A percentile compares a stretch with the other conserved stretches of the same genome.
Evolutionary conservation across 306 rosid genomes (phyloP).

Genomic region (Vigna radiata): DNA sequence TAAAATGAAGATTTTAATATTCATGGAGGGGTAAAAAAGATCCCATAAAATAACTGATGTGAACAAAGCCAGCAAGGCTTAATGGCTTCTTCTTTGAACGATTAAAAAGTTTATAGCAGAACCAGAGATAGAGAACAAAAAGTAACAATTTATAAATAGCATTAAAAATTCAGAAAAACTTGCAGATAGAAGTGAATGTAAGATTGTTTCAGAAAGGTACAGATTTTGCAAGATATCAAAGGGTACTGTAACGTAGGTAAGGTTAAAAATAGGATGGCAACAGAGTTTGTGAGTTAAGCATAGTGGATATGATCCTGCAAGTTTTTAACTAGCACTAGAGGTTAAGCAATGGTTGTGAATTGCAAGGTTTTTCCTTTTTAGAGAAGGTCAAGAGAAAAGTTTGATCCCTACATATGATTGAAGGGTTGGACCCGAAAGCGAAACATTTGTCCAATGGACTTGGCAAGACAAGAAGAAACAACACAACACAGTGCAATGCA

Average conservation of each 20-base stretch:
- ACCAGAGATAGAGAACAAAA: neutral
- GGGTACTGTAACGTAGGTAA: neutral
- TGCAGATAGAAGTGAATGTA: no score
- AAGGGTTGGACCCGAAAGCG: conserved; percentile 46
- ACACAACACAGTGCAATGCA: conserved; percentile 29
- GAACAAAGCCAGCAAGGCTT: neutral
- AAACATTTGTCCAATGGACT: conserved; percentile 46
- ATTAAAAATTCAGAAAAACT: neutral
- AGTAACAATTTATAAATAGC: no score
- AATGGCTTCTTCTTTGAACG: neutral
- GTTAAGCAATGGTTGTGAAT: neutral
- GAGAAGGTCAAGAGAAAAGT: conserved; percentile 44
- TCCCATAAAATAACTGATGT: neutral
- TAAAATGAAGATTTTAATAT: no score
- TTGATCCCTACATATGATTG: conserved; percentile 34
- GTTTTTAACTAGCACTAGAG: no score
- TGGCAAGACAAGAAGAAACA: conserved; percentile 49
- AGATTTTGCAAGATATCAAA: neutral
- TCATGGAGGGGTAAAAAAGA: no score
- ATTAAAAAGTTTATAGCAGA: neutral
- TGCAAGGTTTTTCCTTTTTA: conserved; percentile 12
- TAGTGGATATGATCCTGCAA: neutral
- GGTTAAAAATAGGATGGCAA: neutral
- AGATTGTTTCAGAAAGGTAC: neutral
- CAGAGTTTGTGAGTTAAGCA: neutral